Conservation (phyloP, 2,329 filamentous ascomycete genomes). For the Scleromitrula shiraiana region DNA sequence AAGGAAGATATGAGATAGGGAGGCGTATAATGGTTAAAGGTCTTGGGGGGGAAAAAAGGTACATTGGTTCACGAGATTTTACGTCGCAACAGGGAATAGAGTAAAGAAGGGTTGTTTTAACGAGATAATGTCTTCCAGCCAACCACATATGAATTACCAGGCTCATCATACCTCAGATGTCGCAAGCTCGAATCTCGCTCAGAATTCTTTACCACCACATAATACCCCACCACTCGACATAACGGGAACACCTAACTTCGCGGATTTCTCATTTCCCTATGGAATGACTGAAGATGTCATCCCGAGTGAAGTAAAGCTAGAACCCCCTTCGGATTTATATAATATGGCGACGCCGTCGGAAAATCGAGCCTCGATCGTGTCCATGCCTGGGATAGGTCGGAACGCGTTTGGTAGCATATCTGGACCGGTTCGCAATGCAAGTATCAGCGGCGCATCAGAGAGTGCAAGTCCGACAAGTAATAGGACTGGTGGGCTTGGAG, state of each 20-base stretch:
- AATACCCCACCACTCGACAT: constrained; percentile 19
- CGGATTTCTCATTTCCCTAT: constrained; percentile 46
- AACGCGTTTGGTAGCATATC: constrained; percentile 19
- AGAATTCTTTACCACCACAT: constrained; percentile 8
- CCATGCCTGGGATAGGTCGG: constrained; percentile 17
- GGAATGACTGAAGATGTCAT: constrained; percentile 35
- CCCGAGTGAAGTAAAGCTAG: constrained; percentile 26
- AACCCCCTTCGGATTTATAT: constrained; percentile 20
- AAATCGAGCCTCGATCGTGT: constrained; percentile 20
- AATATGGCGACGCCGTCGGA: constrained; percentile 17
- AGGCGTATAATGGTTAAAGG: too few species aligned
- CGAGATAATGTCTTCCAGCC: constrained; percentile 1
- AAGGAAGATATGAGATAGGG: too few species aligned
- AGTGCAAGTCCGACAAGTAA: constrained; percentile 27
- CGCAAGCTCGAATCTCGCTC: not conserved
- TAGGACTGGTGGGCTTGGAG: constrained; percentile 16
- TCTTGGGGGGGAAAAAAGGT: not conserved
- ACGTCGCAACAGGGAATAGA: not conserved
- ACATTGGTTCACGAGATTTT: not conserved
- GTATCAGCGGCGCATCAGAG: constrained; percentile 28
- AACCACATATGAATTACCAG: not conserved
- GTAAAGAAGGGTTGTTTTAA: not conserved
- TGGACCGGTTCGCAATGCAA: constrained; percentile 17
- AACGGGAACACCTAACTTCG: constrained; percentile 33
- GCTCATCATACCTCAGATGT: constrained; percentile 3